phyloP scores from a whole-genome alignment of 2,329 filamentous ascomycete genomes.

The Penicillium freii region DNA sequence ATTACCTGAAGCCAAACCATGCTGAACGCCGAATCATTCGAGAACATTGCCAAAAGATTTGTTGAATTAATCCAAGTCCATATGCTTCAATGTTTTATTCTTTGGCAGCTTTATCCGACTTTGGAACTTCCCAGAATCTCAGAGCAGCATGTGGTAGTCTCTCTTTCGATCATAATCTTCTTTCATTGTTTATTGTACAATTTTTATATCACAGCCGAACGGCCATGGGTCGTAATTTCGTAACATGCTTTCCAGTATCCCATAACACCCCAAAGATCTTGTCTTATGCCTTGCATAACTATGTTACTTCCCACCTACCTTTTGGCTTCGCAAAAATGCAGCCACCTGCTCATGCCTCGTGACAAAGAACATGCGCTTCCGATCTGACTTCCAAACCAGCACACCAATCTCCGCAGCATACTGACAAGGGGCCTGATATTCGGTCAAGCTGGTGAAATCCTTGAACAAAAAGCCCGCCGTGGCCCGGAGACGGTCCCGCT shows the following conservation, averaged over 20 bases:
- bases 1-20: too few species aligned
- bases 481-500: constrained; percentile 89
- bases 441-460: constrained; percentile 73
- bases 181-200: constrained; percentile 14
- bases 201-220: constrained; percentile 2
- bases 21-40: too few species aligned
- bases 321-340: constrained; percentile 70
- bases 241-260: constrained; percentile 12
- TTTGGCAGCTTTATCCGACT: too few species aligned
- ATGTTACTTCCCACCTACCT: constrained; percentile 14
- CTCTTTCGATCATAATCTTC: background rate
- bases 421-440: constrained; percentile 52
- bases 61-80: too few species aligned
- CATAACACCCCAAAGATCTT: constrained; percentile 10
- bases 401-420: constrained; percentile 91
- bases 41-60: too few species aligned
- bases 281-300: background rate
- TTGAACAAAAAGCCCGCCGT: constrained; percentile 83
- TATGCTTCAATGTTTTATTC: too few species aligned
- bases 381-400: constrained; percentile 79
- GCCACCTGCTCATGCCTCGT: constrained; percentile 85
- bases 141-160: background rate
- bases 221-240: constrained; percentile 17
- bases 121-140: too few species aligned
- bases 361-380: constrained; percentile 83